These are phyloP conservation scores for Phoma sp. DNA, from an alignment of 2,329 filamentous ascomycete genomes.

Conservation along the genomic window DNA sequence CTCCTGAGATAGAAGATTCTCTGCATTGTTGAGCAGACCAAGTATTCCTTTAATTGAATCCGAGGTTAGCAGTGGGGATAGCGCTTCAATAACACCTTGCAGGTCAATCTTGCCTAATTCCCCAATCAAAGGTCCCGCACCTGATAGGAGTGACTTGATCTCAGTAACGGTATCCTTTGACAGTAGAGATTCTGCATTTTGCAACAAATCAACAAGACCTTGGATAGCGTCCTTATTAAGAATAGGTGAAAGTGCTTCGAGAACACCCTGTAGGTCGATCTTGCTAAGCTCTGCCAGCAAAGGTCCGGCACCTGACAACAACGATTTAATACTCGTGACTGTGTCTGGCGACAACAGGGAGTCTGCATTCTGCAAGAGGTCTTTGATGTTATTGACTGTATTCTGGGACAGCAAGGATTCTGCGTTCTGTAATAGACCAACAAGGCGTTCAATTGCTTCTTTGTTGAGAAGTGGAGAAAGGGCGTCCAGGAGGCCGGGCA, in stretches of 20 bases:
- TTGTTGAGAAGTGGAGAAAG: background rate
- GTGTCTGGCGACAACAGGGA: background rate
- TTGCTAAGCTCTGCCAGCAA: background rate
- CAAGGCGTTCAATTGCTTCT: background rate
- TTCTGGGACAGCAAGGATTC: background rate
- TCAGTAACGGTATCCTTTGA: background rate
- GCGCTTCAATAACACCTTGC: background rate
- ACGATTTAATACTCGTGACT: background rate
- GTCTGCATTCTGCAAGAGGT: background rate
- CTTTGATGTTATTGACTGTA: background rate
- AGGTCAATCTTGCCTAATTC: background rate
- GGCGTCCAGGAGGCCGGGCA: background rate
- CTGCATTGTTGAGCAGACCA: background rate
- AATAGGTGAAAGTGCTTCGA: background rate
- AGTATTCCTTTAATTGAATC: background rate
- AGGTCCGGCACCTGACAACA: background rate
- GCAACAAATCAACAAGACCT: background rate
- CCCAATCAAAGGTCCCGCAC: background rate
- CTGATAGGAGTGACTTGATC: background rate
- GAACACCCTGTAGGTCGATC: background rate
- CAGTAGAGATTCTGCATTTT: background rate
- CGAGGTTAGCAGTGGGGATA: background rate
- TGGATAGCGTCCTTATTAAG: background rate
- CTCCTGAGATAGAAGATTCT: background rate
- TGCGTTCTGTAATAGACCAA: background rate